Evolutionary conservation across 1,139 yeast species (phyloP), one percentile per base, ranked within the genome.

Genomic region (Arxiozyma telluris): DNA sequence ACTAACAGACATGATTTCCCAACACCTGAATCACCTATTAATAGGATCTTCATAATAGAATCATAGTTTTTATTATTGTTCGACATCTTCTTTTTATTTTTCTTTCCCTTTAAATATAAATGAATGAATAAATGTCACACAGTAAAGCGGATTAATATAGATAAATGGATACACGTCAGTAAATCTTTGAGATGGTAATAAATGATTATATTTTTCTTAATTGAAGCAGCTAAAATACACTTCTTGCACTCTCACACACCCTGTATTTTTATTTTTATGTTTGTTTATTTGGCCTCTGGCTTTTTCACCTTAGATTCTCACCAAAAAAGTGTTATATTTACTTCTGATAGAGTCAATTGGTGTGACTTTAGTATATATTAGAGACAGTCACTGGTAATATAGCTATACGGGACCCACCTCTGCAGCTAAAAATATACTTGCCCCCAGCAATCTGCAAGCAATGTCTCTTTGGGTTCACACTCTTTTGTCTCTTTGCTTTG

Each of bases 21-120:
- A 54, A 93, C 98, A 57, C 94, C 97, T 45, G 97, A 89, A 74
- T 93, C 98, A 55, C 98, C 98, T 59, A 93, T 96, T 64, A 93
- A 81, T 64, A 93, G 79, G 62, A 93, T 82, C 76, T 93, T 93
- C 84, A 93, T 86, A 66, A 94, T 87, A 77, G 91, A 84, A 71
- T 93, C 98, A 71, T 90, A 93, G 58, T 94, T 85, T 74, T 95
- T 82, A 50, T 50, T 53, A 21, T 44, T 50, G n/a, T 51, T 52
- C 11, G 58, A 52, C 58, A 55, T 55, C 18, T 39, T 41, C 12
- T 48, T 42, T 41, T 39, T 38, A 21, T 18, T 21, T 38, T 17
- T 6, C n/a, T 18, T 45, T 11, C n/a, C n/a, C n/a, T n/a, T n/a
- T n/a, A n/a, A n/a, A n/a, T n/a, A n/a, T n/a, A n/a, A 4, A 34